Evolutionary conservation across 306 rosid species (phyloP), one percentile per base, ranked within the genome.

Genomic region (Canavalia ensiformis): DNA sequence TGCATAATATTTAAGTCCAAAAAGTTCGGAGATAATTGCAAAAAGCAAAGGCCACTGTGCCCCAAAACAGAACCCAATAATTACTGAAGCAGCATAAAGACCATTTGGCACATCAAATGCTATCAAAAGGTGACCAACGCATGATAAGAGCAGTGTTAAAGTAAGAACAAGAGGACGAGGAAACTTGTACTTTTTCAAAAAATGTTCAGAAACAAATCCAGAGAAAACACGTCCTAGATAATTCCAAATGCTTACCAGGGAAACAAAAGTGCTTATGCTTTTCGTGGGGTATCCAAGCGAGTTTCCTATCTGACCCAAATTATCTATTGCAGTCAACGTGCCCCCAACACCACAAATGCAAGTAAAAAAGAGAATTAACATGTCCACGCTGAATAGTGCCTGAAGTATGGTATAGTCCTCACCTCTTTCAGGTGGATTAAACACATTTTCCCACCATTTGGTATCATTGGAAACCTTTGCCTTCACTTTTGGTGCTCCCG

Each of bases 11-110:
- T 92, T 92, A 0, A 92, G 86, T 0, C 97, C 98, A 76, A 94
- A 94, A 9, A 92, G 79, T 67, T 94, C 98, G 0, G 98, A 94
- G 0, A 94, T 88, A 6, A 91, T 91, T 31, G 97, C 90, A 44
- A 94, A 92, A 30, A 94, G 91, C 35, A 94, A 63, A 1, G 95
- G 97, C 97, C 97, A 92, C 1, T 90, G 93, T 0, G 98, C 98
- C 0, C 98, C 98, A 52, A 90, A 94, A 67, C 86, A 85, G 11
- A 92, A 90, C 3, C 98, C 98, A 13, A 88, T 92, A 0, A 92
- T 87, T 0, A 92, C 42, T 0, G 98, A 94, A 12, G 95, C 95
- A 2, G 58, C 68, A 25, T 91, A 91, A 33, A 91, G 90, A 5
- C 90, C 89, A 1, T 77, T 62, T 0, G 80, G 6, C 28, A 90